Evolutionary conservation across 305 asterid species (phyloP), one percentile per base, ranked within the genome.

Genomic region (Fraxinus sp.): DNA sequence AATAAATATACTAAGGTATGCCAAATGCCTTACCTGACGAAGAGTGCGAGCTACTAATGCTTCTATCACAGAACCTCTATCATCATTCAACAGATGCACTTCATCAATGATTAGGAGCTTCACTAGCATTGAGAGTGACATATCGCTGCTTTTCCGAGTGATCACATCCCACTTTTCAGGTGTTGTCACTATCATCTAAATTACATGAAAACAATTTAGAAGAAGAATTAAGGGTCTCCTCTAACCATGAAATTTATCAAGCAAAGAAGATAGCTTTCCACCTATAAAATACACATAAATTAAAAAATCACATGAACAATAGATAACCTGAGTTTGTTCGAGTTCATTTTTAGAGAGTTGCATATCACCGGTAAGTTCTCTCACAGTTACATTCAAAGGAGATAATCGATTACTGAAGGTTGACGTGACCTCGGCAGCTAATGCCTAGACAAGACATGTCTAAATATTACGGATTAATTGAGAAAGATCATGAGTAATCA

Each of bases 81-180:
- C 98, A 87, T 96, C 99, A 88, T 96, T 94, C 89, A 96, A 83
- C 82, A 96, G 91, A 84, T 96, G 99, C 74, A 96, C 98, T 90
- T 96, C 99, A 85, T 96, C 99, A 85, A 96, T 94, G 83, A 96
- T 96, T 72, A 96, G 93, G 86, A 96, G 98, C 91, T 94, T 96
- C 93, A 96, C 99, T 80, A 96, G 94, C 98, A 93, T 87, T 80
- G 99, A 94, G 80, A 94, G 92, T 59, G 99, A 84, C 98, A 93
- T 94, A 84, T 96, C 98, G 77, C 99, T 93, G 89, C 98, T 94
- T 91, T 96, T 96, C 82, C 98, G 98, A 84, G 98, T 94, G 87
- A 96, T 96, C 82, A 96, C 98, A 83, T 96, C 99, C 99, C 99
- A 96, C 89, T 96, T 96, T 88, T 96, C 99, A 62, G 99, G 99